These are phyloP conservation scores for Spiromastix sp. DNA, from an alignment of 2,329 filamentous ascomycete genomes.

Conservation along the genomic window DNA sequence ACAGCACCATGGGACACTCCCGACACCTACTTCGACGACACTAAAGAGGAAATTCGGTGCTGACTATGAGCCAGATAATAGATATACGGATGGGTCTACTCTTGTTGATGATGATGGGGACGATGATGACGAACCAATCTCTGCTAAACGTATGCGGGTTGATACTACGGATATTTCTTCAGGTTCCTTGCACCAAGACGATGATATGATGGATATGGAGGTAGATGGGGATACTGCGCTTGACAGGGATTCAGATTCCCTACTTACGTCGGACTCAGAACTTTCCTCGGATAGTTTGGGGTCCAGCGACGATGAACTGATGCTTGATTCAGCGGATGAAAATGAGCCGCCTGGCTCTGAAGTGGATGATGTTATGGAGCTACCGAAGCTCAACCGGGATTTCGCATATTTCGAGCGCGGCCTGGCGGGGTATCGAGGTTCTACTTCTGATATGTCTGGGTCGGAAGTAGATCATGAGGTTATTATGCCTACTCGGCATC, in stretches of 20 bases:
- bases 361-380: not conserved
- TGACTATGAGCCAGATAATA: slow-evolving; percentile 2
- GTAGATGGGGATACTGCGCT: no score
- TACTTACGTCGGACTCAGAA: no score
- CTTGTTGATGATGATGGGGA: not conserved
- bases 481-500: not conserved
- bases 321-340: no score
- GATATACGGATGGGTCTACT: not conserved
- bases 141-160: slow-evolving; percentile 6
- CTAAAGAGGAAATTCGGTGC: slow-evolving; percentile 4
- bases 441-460: not conserved
- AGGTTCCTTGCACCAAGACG: no score
- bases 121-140: not conserved
- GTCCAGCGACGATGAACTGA: no score
- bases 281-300: no score
- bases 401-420: not conserved
- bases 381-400: not conserved
- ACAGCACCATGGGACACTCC: no score
- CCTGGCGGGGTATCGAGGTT: not conserved
- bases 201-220: no score
- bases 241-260: no score
- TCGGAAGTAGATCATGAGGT: slow-evolving; percentile 3
- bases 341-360: not conserved
- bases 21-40: not conserved
- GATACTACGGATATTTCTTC: no score